phyloP scores from a whole-genome alignment of 2,329 filamentous ascomycete species.

The Cordyceps javanica region DNA sequence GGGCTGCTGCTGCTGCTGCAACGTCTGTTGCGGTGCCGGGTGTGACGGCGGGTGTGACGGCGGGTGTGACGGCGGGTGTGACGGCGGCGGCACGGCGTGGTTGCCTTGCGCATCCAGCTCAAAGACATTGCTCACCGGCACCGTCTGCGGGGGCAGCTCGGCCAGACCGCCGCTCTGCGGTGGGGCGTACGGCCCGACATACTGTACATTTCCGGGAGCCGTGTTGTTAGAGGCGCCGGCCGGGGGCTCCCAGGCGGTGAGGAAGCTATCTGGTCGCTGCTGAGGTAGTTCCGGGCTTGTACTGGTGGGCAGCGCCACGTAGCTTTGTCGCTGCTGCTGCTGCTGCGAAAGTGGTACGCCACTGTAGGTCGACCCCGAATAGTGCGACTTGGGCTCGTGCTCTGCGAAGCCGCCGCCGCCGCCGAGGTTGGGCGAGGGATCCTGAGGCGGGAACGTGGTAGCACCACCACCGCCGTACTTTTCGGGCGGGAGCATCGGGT shows the following conservation, averaged over 20 bases:
- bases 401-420: not conserved
- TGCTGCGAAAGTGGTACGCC: not conserved
- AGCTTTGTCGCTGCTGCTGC: not conserved
- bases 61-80: not conserved
- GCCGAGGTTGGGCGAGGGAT: constrained; percentile 18
- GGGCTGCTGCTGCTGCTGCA: not conserved
- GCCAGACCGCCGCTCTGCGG: not conserved
- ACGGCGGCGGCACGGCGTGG: not conserved
- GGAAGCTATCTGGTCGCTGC: not conserved
- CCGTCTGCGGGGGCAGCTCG: not conserved
- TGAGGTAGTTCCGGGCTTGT: not conserved
- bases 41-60: not conserved
- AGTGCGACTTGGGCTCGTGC: constrained; percentile 15
- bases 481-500: constrained; percentile 25
- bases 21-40: not conserved
- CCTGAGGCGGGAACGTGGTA: constrained; percentile 18
- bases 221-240: not conserved
- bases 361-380: not conserved
- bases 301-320: not conserved
- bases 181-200: constrained; percentile 6
- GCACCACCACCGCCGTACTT: constrained; percentile 14
- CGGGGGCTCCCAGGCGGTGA: not conserved
- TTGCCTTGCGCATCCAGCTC: constrained; percentile 1
- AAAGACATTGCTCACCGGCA: not conserved
- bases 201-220: not conserved